Conservation (phyloP, 257 asterid genomes). For the Linaria vulgaris region DNA sequence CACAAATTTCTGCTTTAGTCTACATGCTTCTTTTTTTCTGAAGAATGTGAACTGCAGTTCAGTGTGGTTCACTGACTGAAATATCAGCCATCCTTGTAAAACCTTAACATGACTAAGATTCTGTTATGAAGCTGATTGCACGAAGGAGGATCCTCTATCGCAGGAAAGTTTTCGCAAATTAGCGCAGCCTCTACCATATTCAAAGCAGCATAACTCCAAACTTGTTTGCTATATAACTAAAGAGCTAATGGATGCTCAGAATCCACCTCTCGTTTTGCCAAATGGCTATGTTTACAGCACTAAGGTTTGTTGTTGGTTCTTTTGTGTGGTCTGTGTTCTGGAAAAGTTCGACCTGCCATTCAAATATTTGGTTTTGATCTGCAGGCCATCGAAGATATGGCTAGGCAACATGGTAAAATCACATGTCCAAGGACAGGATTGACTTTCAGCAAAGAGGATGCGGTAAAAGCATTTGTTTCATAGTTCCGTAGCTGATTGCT, state of each 20-base stretch:
- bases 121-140: conserved; percentile 90
- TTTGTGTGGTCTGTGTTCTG: not conserved
- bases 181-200: conserved; percentile 83
- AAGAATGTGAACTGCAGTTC: conserved; percentile 7
- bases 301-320: conserved; percentile 52
- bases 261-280: conserved; percentile 95
- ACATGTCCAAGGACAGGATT: conserved; percentile 87
- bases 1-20: not conserved
- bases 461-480: conserved; percentile 81
- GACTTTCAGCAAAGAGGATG: conserved; percentile 62
- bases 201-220: conserved; percentile 98
- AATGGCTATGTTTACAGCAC: conserved; percentile 98
- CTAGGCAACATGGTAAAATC: conserved; percentile 70
- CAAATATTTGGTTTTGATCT: conserved; percentile 1
- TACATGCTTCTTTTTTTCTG: conserved; percentile 2
- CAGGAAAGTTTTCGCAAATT: conserved; percentile 93
- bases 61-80: conserved; percentile 17
- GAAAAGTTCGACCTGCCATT: not conserved
- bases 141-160: conserved; percentile 97
- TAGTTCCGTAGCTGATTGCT: conserved; percentile 25
- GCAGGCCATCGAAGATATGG: conserved; percentile 95
- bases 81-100: conserved; percentile 18
- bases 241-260: conserved; percentile 94
- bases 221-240: conserved; percentile 89
- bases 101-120: conserved; percentile 72